phyloP scores from a whole-genome alignment of 768 basidiomycete genomes.

The Mycena haematopus region DNA sequence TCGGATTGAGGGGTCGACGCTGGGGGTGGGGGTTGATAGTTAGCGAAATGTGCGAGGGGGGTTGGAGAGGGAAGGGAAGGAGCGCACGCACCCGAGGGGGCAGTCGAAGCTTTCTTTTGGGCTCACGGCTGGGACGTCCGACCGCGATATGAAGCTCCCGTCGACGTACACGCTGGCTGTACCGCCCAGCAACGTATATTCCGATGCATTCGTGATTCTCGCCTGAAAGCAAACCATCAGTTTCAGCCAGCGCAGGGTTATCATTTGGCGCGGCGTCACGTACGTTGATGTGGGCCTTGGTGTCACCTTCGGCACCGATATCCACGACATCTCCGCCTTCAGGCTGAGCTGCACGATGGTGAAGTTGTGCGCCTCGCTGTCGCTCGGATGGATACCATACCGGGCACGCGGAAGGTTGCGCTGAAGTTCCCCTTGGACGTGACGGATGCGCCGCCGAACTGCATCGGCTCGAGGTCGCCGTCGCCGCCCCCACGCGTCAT shows the following conservation, averaged over 20 bases:
- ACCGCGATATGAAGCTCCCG: neutral
- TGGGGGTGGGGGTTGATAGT: neutral
- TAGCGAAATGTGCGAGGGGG: no score
- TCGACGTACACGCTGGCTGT: neutral
- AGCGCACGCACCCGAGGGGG: neutral
- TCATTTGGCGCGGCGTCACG: no score
- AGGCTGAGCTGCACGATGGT: neutral
- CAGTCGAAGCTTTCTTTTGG: neutral
- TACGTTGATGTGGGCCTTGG: neutral
- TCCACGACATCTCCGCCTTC: neutral
- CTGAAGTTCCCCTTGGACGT: slow-evolving; percentile 34
- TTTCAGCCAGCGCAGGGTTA: no score
- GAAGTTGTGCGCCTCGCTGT: neutral
- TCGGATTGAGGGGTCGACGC: neutral
- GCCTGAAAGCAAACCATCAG: neutral
- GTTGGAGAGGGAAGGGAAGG: neutral
- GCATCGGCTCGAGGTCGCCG: slow-evolving; percentile 1
- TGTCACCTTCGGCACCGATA: neutral
- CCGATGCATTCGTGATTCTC: neutral
- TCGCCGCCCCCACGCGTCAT: neutral
- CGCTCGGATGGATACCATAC: neutral
- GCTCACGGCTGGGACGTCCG: neutral
- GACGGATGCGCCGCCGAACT: slow-evolving; percentile 7
- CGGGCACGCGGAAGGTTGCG: slow-evolving; percentile 26
- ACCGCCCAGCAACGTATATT: neutral